Percentiles rank a stretch among this genome's conserved stretches.
These are phyloP conservation scores for Rugosomyces carneus DNA, from an alignment of 1,284 basidiomycete species.

Conservation along the genomic window DNA sequence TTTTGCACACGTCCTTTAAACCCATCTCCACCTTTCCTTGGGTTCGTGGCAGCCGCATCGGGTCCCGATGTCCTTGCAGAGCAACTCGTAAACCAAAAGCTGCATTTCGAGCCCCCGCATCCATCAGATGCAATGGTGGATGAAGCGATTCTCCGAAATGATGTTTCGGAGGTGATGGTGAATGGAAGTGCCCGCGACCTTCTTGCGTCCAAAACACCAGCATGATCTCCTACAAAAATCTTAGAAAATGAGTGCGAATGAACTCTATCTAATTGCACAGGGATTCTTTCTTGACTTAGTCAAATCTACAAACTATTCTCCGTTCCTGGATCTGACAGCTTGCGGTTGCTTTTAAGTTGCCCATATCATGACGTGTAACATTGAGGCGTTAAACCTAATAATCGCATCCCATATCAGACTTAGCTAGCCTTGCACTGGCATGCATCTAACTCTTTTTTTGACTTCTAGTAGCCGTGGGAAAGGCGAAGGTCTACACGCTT, in stretches of 20 bases:
- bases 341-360: no score
- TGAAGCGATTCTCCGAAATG: slow-evolving; percentile 29
- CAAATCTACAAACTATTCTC: slow-evolving; percentile 4
- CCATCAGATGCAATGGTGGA: slow-evolving; percentile 40
- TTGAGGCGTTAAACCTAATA: not conserved
- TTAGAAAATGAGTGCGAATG: slow-evolving; percentile 4
- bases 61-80: slow-evolving; percentile 61
- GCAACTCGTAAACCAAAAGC: slow-evolving; percentile 64
- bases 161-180: slow-evolving; percentile 16
- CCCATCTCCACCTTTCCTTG: slow-evolving; percentile 96
- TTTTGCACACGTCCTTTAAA: slow-evolving; percentile 99
- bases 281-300: slow-evolving; percentile 5
- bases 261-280: slow-evolving; percentile 4
- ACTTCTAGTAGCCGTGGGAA: not conserved
- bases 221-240: slow-evolving; percentile 5
- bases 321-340: not conserved
- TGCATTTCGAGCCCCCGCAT: slow-evolving; percentile 37
- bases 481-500: not conserved
- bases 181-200: slow-evolving; percentile 18
- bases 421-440: not conserved
- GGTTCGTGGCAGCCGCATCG: slow-evolving; percentile 87
- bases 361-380: not conserved
- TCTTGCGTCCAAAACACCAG: slow-evolving; percentile 13
- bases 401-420: not conserved
- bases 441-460: not conserved